Conservation (phyloP, 75 land plant species). For the Cupressus sempervirens region DNA sequence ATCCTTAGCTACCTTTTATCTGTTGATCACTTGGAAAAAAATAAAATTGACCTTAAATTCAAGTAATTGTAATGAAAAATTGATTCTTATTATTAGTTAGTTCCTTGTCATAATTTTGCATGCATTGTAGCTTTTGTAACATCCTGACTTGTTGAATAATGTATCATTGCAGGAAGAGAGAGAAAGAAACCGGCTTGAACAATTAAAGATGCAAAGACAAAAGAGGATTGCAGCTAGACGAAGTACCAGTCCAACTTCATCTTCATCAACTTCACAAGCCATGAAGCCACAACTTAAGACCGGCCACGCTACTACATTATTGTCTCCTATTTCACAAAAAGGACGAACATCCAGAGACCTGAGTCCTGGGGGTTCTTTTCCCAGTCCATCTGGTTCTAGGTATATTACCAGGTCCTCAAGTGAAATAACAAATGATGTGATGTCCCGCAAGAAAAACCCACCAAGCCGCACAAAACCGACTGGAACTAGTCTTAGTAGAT, state of each 20-base stretch:
- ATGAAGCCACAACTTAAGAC: conserved; percentile 19
- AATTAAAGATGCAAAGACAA: conserved; percentile 62
- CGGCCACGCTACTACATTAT: conserved; percentile 26
- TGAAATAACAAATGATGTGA: conserved; percentile 17
- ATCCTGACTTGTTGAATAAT: background rate
- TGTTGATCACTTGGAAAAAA: background rate
- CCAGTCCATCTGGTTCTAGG: conserved; percentile 36
- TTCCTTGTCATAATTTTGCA: background rate
- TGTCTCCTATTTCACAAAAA: conserved; percentile 29
- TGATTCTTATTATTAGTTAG: background rate
- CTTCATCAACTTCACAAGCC: conserved; percentile 20
- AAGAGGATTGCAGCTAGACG: conserved; percentile 76
- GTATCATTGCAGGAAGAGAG: conserved; percentile 73
- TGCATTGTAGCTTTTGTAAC: background rate
- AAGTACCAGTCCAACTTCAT: conserved; percentile 22
- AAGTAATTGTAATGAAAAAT: background rate
- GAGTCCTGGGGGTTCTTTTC: conserved; percentile 48
- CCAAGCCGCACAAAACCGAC: conserved; percentile 10
- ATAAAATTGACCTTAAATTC: background rate
- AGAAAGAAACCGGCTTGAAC: conserved; percentile 59
- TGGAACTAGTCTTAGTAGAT: conserved; percentile 62
- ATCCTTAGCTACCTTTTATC: background rate
- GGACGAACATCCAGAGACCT: conserved; percentile 53
- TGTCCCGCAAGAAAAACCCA: conserved; percentile 24
- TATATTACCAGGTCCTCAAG: conserved; percentile 21